phyloP scores from a whole-genome alignment of 306 rosid species.

The Lathyrus sativus region DNA sequence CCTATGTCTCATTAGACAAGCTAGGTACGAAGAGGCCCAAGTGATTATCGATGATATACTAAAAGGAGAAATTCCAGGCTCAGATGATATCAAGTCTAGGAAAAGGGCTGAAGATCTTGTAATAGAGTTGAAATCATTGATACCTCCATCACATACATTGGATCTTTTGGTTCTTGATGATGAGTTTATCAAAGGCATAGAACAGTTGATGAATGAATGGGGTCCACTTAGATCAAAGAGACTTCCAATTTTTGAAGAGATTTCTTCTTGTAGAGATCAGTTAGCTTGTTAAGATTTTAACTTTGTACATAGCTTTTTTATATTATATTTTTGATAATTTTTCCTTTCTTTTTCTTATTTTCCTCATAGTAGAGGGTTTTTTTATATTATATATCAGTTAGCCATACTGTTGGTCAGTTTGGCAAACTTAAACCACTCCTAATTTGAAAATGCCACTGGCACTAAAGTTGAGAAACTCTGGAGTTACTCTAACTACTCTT shows the following conservation, averaged over 20 bases:
- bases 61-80: slow-evolving; percentile 52
- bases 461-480: no score
- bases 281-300: slow-evolving; percentile 65
- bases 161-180: slow-evolving; percentile 60
- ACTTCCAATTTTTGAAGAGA: slow-evolving; percentile 94
- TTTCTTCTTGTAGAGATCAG: slow-evolving; percentile 78
- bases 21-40: slow-evolving; percentile 60
- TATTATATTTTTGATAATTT: not conserved
- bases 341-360: not conserved
- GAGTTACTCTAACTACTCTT: no score
- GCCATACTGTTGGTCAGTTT: no score
- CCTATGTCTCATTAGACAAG: slow-evolving; percentile 70
- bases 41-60: slow-evolving; percentile 55
- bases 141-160: slow-evolving; percentile 28
- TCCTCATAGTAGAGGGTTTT: not conserved
- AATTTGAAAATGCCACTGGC: no score
- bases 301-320: not conserved
- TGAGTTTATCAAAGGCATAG: slow-evolving; percentile 73
- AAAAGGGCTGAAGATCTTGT: slow-evolving; percentile 59
- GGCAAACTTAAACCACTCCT: no score
- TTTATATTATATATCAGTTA: no score
- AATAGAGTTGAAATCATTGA: slow-evolving; percentile 48
- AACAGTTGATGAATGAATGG: slow-evolving; percentile 67
- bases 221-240: slow-evolving; percentile 73
- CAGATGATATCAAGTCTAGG: slow-evolving; percentile 58